These are phyloP conservation scores for Blastobotrys serpentis DNA, from an alignment of 1,139 yeast genomes.

Conservation along the genomic window DNA sequence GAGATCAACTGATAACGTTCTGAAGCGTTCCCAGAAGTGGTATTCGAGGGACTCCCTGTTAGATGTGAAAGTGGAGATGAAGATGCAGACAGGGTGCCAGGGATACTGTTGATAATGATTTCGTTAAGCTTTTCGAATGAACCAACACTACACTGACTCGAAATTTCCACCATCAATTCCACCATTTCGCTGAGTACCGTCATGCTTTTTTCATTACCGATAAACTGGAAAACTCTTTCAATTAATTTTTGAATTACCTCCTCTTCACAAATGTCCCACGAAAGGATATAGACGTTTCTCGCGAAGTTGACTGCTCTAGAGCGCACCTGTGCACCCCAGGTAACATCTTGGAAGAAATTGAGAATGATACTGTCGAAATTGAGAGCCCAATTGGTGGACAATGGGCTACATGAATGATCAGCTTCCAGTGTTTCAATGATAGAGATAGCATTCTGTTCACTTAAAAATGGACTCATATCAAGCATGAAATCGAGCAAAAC, in stretches of 20 bases:
- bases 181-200: constrained; percentile 42
- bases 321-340: constrained; percentile 41
- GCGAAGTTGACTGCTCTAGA: constrained; percentile 46
- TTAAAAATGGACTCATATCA: constrained; percentile 41
- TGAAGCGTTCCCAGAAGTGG: background rate
- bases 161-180: constrained; percentile 24
- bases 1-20: constrained; percentile 31
- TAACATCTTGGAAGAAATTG: constrained; percentile 45
- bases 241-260: constrained; percentile 25
- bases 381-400: constrained; percentile 54
- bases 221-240: constrained; percentile 22
- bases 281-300: constrained; percentile 40
- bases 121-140: constrained; percentile 14
- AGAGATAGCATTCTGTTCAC: constrained; percentile 42
- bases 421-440: constrained; percentile 50
- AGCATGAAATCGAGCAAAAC: constrained; percentile 48
- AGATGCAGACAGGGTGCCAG: background rate
- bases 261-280: constrained; percentile 25
- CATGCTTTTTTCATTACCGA: constrained; percentile 34
- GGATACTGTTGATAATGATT: constrained; percentile 6
- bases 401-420: constrained; percentile 54
- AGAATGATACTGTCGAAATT: constrained; percentile 49
- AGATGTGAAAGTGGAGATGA: background rate
- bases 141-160: constrained; percentile 15
- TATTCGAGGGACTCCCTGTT: background rate